These are phyloP conservation scores for Sphaerobolus stellatus DNA, from an alignment of 1,284 basidiomycete genomes.

Conservation along the genomic window DNA sequence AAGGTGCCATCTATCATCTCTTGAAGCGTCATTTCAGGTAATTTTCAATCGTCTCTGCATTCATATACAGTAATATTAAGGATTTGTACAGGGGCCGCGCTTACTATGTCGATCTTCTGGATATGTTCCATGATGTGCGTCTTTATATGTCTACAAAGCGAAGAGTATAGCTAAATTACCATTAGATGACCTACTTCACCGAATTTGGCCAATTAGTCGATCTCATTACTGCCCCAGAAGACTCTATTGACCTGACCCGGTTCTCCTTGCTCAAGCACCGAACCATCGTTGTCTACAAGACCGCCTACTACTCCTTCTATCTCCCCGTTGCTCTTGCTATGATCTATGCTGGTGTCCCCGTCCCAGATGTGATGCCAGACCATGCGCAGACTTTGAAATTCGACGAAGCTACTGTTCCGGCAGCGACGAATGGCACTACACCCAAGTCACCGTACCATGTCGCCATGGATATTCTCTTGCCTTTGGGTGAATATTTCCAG, in stretches of 20 bases:
- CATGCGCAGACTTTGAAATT: slow-evolving; percentile 18
- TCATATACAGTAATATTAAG: slow-evolving; percentile 43
- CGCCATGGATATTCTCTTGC: slow-evolving; percentile 84
- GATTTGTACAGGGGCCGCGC: slow-evolving; percentile 20
- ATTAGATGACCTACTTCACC: slow-evolving; percentile 85
- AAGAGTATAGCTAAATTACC: slow-evolving; percentile 36
- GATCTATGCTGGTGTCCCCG: slow-evolving; percentile 70
- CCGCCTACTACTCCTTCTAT: slow-evolving; percentile 98
- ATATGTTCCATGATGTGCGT: slow-evolving; percentile 12
- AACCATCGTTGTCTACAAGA: slow-evolving; percentile 97
- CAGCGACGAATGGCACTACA: slow-evolving; percentile 27
- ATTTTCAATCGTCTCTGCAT: slow-evolving; percentile 50
- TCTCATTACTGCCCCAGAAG: slow-evolving; percentile 92
- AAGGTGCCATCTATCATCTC: slow-evolving; percentile 89
- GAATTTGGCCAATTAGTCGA: slow-evolving; percentile 97
- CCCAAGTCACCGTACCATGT: slow-evolving; percentile 63
- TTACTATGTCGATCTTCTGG: slow-evolving; percentile 11
- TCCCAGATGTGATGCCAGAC: slow-evolving; percentile 35
- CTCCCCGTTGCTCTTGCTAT: slow-evolving; percentile 96
- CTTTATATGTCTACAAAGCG: neutral
- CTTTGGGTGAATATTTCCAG: slow-evolving; percentile 98
- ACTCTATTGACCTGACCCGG: slow-evolving; percentile 81
- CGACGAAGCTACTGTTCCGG: slow-evolving; percentile 22
- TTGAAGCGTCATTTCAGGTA: slow-evolving; percentile 86
- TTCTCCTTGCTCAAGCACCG: slow-evolving; percentile 82